These are phyloP conservation scores for Schoenoplectus triqueter DNA, from an alignment of 202 grass and related monocot genomes.

Conservation along the genomic window DNA sequence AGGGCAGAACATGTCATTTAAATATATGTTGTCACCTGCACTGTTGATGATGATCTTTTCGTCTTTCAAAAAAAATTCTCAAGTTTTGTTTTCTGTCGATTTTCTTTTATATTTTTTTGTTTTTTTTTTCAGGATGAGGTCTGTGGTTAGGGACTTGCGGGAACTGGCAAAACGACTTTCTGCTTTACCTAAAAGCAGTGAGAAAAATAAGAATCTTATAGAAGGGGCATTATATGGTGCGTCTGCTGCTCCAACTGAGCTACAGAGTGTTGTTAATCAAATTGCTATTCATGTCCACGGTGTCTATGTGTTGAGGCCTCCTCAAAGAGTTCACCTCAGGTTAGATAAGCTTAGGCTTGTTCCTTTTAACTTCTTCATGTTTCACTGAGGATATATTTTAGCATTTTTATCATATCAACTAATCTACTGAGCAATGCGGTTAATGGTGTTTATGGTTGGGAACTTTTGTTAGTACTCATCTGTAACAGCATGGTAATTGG, in stretches of 20 bases:
- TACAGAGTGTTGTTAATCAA: constrained; percentile 35
- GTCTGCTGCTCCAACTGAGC: constrained; percentile 37
- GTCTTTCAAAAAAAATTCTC: neutral
- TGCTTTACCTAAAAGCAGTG: constrained; percentile 43
- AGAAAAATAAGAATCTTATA: constrained; percentile 46
- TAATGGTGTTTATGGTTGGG: neutral
- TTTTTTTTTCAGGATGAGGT: constrained; percentile 42
- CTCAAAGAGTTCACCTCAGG: constrained; percentile 40
- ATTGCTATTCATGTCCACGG: constrained; percentile 47
- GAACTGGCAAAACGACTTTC: constrained; percentile 40
- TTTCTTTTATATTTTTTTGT: neutral
- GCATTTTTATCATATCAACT: constrained; percentile 4
- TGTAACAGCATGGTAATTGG: neutral
- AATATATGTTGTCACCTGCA: neutral
- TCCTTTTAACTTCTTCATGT: neutral
- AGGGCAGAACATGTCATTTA: neutral
- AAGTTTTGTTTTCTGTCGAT: constrained; percentile 2
- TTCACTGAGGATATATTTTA: neutral
- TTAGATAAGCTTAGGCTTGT: neutral
- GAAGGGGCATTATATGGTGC: constrained; percentile 41
- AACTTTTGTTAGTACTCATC: neutral
- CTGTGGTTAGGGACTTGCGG: constrained; percentile 44
- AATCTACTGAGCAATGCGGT: neutral
- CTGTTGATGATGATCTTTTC: neutral
- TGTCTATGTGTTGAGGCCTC: constrained; percentile 43